Evolutionary conservation across 75 land plant genomes (phyloP).

Genomic region (Azolla pinnata): DNA sequence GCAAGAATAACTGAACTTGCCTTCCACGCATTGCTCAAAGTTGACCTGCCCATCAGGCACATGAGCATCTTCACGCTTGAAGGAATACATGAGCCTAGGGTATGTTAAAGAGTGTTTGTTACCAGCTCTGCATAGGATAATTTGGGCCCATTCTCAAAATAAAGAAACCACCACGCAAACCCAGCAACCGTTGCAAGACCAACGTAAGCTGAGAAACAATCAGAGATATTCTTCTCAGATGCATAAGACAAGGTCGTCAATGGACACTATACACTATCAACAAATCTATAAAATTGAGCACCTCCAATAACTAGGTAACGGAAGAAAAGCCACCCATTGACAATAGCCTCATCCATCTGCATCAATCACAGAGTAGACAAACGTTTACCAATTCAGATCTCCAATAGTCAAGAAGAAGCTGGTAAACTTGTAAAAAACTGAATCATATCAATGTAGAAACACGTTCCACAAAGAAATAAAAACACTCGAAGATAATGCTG

Average conservation of each 20-base stretch:
- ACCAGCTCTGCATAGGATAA: conserved; percentile 82
- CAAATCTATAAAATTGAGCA: conserved; percentile 12
- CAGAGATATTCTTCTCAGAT: neutral
- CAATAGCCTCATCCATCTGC: conserved; percentile 93
- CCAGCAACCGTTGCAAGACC: conserved; percentile 95
- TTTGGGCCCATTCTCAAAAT: conserved; percentile 70
- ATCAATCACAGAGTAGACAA: too few relatives aligned
- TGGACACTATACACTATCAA: neutral
- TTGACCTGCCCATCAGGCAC: too few relatives aligned
- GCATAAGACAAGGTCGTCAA: neutral
- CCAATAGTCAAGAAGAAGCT: too few relatives aligned
- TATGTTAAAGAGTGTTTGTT: conserved; percentile 10
- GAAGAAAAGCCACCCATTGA: conserved; percentile 96
- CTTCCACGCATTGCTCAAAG: conserved; percentile 71
- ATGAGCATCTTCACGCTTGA: too few relatives aligned
- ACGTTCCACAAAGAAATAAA: too few relatives aligned
- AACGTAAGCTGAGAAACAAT: conserved; percentile 66
- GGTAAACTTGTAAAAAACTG: too few relatives aligned
- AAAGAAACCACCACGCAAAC: conserved; percentile 97
- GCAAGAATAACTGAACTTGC: conserved; percentile 70
- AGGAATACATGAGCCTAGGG: too few relatives aligned
- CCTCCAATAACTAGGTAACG: conserved; percentile 97
- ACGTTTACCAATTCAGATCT: too few relatives aligned
- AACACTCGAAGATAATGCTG: too few relatives aligned
- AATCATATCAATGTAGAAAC: too few relatives aligned